Evolutionary conservation across 805 yeast species (phyloP).

Genomic region (Saturnispora ahearnii): DNA sequence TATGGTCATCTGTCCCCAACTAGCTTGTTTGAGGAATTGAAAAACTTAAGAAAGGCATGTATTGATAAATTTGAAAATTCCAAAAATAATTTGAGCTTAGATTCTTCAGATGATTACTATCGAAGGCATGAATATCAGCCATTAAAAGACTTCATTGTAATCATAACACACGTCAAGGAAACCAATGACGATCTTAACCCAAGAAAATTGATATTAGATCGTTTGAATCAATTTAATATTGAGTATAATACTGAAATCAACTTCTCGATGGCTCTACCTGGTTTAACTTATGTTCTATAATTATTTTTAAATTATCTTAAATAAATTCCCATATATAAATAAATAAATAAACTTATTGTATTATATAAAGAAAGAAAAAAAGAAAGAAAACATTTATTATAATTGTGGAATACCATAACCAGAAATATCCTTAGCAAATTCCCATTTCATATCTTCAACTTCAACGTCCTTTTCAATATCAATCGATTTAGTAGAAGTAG

Average conservation of each 20-base stretch:
- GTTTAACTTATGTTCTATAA: constrained; percentile 30
- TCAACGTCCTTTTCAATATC: constrained; percentile 47
- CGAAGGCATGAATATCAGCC: constrained; percentile 23
- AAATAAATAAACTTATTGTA: not conserved
- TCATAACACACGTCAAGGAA: constrained; percentile 50
- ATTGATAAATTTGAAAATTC: constrained; percentile 8
- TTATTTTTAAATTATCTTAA: not conserved
- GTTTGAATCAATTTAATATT: constrained; percentile 35
- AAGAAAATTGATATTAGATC: constrained; percentile 40
- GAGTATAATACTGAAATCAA: constrained; percentile 32
- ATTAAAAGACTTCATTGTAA: constrained; percentile 35
- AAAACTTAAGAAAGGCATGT: constrained; percentile 20
- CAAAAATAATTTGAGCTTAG: not conserved
- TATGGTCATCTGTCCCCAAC: constrained; percentile 79
- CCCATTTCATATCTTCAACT: constrained; percentile 79
- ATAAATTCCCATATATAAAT: not conserved
- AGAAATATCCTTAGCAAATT: constrained; percentile 74
- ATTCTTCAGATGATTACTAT: constrained; percentile 9
- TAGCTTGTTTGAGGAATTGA: constrained; percentile 50
- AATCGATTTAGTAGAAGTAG: constrained; percentile 49
- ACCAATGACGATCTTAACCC: constrained; percentile 40
- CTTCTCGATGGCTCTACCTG: constrained; percentile 49
- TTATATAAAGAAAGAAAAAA: not conserved
- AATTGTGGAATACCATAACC: constrained; percentile 65
- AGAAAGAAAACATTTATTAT: constrained; percentile 7